Evolutionary conservation across 257 asterid genomes (phyloP).

Genomic region (Catharanthus roseus): DNA sequence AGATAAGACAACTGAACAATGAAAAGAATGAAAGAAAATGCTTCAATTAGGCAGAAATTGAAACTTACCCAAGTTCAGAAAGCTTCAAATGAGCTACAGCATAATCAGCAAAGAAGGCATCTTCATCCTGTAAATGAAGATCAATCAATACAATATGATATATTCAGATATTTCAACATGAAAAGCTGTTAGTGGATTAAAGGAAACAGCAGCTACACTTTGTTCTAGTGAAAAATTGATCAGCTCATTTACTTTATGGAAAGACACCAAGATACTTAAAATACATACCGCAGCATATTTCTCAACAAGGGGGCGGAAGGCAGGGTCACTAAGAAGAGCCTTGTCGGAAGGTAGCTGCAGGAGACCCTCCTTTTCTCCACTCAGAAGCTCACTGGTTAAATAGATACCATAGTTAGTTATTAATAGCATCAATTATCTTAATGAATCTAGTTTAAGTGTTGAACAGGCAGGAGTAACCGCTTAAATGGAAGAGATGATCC

Average conservation of each 20-base stretch:
- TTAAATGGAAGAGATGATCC: neutral
- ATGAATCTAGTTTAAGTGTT: neutral
- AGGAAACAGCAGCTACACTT: neutral
- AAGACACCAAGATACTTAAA: neutral
- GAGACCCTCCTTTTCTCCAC: conserved; percentile 72
- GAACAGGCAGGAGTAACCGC: neutral
- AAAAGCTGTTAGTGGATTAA: neutral
- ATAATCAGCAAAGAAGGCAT: conserved; percentile 74
- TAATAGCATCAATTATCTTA: neutral
- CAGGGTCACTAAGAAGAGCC: conserved; percentile 60
- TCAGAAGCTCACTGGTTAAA: conserved; percentile 53
- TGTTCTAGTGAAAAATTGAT: neutral
- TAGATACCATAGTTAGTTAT: neutral
- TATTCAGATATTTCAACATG: neutral
- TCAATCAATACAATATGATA: neutral
- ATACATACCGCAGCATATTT: conserved; percentile 61
- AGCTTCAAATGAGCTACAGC: conserved; percentile 72
- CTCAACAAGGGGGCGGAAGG: conserved; percentile 65
- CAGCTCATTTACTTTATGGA: neutral
- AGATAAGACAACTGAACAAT: neutral
- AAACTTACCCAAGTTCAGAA: conserved; percentile 70
- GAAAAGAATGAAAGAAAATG: neutral
- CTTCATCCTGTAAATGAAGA: conserved; percentile 53
- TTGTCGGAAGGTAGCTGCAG: conserved; percentile 75
- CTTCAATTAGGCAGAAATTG: neutral